Conservation (phyloP, 2,329 filamentous ascomycete genomes). For the Penicillium sp. region DNA sequence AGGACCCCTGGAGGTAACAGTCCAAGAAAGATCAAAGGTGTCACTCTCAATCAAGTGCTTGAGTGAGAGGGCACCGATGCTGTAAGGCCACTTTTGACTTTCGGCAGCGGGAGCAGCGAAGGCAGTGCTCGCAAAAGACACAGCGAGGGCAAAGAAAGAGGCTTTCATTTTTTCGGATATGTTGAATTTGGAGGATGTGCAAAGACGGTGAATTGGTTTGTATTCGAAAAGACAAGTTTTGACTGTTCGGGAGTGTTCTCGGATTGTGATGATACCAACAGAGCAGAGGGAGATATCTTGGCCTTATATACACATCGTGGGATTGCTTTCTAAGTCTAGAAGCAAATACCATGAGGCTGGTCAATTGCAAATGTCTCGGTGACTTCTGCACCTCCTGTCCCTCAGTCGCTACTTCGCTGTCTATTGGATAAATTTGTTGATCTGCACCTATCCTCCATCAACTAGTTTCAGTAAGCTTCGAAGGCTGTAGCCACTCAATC, state of each 20-base stretch:
- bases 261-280: too few relatives aligned
- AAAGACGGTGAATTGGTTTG: not conserved
- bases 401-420: not conserved
- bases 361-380: not conserved
- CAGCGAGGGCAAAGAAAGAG: not conserved
- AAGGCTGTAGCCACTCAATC: not conserved
- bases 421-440: not conserved
- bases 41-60: constrained; percentile 1
- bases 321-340: too few relatives aligned
- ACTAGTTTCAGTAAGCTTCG: not conserved
- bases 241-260: too few relatives aligned
- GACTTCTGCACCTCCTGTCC: not conserved
- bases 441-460: not conserved
- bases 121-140: not conserved
- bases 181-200: not conserved
- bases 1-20: not conserved
- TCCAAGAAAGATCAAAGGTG: not conserved
- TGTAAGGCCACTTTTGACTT: not conserved
- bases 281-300: too few relatives aligned
- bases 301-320: too few relatives aligned
- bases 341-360: too few relatives aligned
- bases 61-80: not conserved
- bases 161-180: not conserved
- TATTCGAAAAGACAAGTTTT: not conserved
- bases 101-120: not conserved